Evolutionary conservation across 495 filamentous ascomycete genomes (phyloP).

Genomic region (Aspergillus baeticus): DNA sequence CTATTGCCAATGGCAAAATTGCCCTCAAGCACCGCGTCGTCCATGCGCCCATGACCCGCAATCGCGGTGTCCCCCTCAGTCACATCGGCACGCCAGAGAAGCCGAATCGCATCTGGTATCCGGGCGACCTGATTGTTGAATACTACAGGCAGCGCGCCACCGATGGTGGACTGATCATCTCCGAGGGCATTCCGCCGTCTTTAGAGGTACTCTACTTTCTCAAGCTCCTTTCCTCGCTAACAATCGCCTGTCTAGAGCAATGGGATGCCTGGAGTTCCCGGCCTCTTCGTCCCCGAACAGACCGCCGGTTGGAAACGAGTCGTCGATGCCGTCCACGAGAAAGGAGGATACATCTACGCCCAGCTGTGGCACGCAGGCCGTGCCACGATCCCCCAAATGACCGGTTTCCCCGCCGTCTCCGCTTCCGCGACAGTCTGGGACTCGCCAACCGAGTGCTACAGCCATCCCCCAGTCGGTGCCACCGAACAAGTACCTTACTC

Average conservation of each 20-base stretch:
- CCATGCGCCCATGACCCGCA: slow-evolving; percentile 56
- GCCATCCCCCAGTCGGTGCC: slow-evolving; percentile 33
- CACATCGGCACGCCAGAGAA: slow-evolving; percentile 39
- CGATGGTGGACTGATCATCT: slow-evolving; percentile 53
- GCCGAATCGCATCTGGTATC: slow-evolving; percentile 45
- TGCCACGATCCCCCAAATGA: slow-evolving; percentile 44
- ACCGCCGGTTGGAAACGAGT: slow-evolving; percentile 49
- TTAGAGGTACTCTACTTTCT: slow-evolving; percentile 28
- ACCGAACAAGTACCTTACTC: slow-evolving; percentile 39
- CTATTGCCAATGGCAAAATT: slow-evolving; percentile 45
- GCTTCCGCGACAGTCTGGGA: slow-evolving; percentile 44
- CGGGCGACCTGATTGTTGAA: slow-evolving; percentile 46
- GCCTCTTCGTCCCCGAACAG: slow-evolving; percentile 48
- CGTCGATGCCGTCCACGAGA: slow-evolving; percentile 51
- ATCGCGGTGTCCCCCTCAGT: slow-evolving; percentile 43
- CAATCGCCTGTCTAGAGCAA: background rate
- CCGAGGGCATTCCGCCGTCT: slow-evolving; percentile 54
- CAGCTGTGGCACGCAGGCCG: slow-evolving; percentile 56
- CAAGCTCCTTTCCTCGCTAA: background rate
- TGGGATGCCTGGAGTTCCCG: slow-evolving; percentile 49
- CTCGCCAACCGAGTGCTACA: slow-evolving; percentile 35
- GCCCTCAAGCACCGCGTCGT: slow-evolving; percentile 53
- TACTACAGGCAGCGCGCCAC: slow-evolving; percentile 57
- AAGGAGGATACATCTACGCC: slow-evolving; percentile 51
- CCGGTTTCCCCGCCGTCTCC: slow-evolving; percentile 37